Evolutionary conservation across 768 basidiomycete species (phyloP), one percentile per base, ranked within the genome.

Genomic region (Leccinum disarticulatum): DNA sequence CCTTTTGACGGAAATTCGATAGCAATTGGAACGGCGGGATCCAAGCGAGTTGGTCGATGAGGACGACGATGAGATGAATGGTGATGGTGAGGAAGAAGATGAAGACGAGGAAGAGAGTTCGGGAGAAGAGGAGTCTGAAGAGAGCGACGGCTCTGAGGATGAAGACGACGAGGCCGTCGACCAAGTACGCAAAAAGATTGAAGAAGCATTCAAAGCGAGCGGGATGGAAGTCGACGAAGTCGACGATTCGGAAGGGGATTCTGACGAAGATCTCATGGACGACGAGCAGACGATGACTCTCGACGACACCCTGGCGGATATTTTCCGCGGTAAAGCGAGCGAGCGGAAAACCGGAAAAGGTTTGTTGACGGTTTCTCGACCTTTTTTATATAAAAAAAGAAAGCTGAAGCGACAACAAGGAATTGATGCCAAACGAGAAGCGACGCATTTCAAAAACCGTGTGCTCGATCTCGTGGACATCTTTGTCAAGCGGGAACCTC

Each of bases 231-330:
- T 81, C 19, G 82, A 79, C 2, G 80, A 82, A 4, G 38, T 8
- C 14, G 66, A 83, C 8, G 83, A 81, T 13, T 79, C 80, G 7
- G 84, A 85, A 50, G 85, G 80, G 38, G 81, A 79, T 4, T 71
- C 73, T 28, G 73, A 81, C 43, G 85, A 87, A 61, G 89, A 90
- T 52, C 76, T 87, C 30, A 88, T 96, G 87, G 91, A 97, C 70
- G 96, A 99, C 69, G 95, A 98, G 27, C 93, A 97, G 76, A 99
- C 98, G 96, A 87, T 98, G 81, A 90, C 90, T 35, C 85, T 98
- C 28, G 96, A 99, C 69, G 90, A 91, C 52, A 90, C 96, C 69
- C 84, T 99, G 7, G 93, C 91, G 4, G 84, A 87, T 54, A 87
- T 94, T 31, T 96, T 99, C 83, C 83, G 83, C 59, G 80, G 86